Percentiles rank a stretch among this genome's conserved stretches.
phyloP scores from a whole-genome alignment of 2,329 filamentous ascomycete species.

The Fusarium hostae region DNA sequence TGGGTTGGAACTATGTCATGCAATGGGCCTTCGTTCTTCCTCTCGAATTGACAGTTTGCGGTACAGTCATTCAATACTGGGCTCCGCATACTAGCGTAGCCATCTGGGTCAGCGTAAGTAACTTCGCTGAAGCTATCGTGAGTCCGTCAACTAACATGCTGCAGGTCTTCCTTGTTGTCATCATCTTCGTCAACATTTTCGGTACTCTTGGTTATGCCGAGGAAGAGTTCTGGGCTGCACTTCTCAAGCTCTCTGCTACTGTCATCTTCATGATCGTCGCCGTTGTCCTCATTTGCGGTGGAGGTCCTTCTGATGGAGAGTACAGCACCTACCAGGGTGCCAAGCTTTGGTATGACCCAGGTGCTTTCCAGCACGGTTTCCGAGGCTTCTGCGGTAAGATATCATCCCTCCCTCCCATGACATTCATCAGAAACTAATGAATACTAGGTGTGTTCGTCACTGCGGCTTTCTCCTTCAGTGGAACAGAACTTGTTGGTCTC shows the following conservation, averaged over 20 bases:
- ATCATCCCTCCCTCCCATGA: rapidly evolving
- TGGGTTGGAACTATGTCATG: constrained; percentile 62
- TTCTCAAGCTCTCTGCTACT: constrained; percentile 67
- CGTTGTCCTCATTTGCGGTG: constrained; percentile 68
- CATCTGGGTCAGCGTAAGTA: constrained; percentile 62
- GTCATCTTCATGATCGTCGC: constrained; percentile 73
- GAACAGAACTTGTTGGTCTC: constrained; percentile 79
- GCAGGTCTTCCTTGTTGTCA: constrained; percentile 61
- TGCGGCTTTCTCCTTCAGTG: constrained; percentile 78
- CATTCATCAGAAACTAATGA: neutral
- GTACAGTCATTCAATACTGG: constrained; percentile 62
- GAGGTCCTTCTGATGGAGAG: constrained; percentile 62
- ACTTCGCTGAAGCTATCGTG: rapidly evolving
- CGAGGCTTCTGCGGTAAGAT: constrained; percentile 74
- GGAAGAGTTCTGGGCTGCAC: constrained; percentile 69
- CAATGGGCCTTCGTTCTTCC: constrained; percentile 59
- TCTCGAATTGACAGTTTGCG: constrained; percentile 61
- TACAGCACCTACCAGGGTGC: constrained; percentile 62
- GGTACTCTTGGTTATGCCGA: constrained; percentile 66
- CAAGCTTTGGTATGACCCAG: constrained; percentile 61
- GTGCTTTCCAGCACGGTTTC: constrained; percentile 77
- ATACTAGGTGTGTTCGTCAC: constrained; percentile 60
- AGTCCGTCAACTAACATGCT: neutral
- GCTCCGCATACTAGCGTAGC: constrained; percentile 55
- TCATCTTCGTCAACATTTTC: constrained; percentile 66